These are phyloP conservation scores for Ascomycota sp. DNA, from an alignment of 2,329 filamentous ascomycete species.

Conservation along the genomic window DNA sequence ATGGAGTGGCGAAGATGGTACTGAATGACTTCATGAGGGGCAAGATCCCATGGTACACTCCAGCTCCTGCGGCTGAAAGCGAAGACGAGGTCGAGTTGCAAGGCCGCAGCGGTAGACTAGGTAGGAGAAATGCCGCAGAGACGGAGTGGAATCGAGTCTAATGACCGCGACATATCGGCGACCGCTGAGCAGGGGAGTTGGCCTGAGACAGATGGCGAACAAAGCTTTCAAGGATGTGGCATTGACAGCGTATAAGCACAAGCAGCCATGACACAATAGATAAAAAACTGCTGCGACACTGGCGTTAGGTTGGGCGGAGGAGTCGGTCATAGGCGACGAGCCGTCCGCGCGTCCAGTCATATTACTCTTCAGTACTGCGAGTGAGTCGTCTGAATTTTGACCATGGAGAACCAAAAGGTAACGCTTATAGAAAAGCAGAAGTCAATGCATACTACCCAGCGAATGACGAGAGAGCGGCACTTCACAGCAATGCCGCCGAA, in stretches of 20 bases:
- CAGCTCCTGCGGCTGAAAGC: conserved; percentile 42
- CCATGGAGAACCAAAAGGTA: no score
- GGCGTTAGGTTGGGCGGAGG: no score
- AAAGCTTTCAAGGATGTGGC: conserved; percentile 17
- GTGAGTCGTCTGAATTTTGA: no score
- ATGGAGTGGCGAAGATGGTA: conserved; percentile 91
- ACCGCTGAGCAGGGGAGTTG: conserved; percentile 11
- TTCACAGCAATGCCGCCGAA: no score
- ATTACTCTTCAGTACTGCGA: no score
- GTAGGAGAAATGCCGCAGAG: conserved; percentile 82
- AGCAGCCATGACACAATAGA: no score
- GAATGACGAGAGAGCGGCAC: no score
- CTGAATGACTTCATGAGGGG: conserved; percentile 90
- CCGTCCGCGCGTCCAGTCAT: no score
- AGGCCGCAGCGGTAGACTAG: conserved; percentile 57
- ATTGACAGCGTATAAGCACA: conserved; percentile 13
- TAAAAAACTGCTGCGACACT: no score
- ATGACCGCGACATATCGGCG: conserved; percentile 16
- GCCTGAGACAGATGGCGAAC: conserved; percentile 15
- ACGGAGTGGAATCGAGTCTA: conserved; percentile 41
- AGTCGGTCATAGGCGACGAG: no score
- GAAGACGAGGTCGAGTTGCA: conserved; percentile 32
- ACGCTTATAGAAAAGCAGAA: no score
- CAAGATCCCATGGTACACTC: conserved; percentile 90
- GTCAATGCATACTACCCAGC: no score